Percentiles rank a stretch among this genome's conserved stretches.
Evolutionary conservation across 2,329 filamentous ascomycete genomes (phyloP).

Genomic region (Bisporella sp.): DNA sequence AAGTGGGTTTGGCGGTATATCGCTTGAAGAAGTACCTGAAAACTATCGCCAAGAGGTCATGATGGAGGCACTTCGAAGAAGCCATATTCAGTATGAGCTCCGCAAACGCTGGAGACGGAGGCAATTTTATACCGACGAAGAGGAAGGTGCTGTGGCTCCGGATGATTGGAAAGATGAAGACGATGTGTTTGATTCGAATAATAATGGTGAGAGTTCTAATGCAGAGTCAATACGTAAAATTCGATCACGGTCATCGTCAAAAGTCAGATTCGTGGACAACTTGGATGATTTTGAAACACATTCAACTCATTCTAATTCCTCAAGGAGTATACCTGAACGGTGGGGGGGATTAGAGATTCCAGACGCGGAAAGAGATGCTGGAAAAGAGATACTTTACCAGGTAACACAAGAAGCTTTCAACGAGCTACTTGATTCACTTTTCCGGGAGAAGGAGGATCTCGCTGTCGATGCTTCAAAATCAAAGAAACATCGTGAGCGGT

Average conservation of each 20-base stretch:
- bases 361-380: conserved; percentile 73
- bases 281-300: conserved; percentile 61
- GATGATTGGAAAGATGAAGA: conserved; percentile 56
- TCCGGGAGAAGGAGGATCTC: conserved; percentile 72
- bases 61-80: conserved; percentile 17
- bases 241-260: conserved; percentile 68
- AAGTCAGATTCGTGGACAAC: conserved; percentile 70
- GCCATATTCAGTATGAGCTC: conserved; percentile 30
- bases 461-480: conserved; percentile 62
- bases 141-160: conserved; percentile 65
- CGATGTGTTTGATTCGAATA: conserved; percentile 36
- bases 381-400: conserved; percentile 71
- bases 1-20: conserved; percentile 19
- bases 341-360: conserved; percentile 76
- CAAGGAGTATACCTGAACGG: conserved; percentile 62
- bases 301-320: conserved; percentile 68
- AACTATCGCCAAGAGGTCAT: conserved; percentile 18
- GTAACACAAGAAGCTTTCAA: conserved; percentile 90
- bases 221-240: conserved; percentile 36
- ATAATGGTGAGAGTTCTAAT: conserved; percentile 35
- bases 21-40: conserved; percentile 15
- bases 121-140: conserved; percentile 78
- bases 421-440: conserved; percentile 80
- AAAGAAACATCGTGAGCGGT: conserved; percentile 51
- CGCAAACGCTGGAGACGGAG: conserved; percentile 70